Base-by-base conservation (phyloP, 495 filamentous ascomycete genomes). In the Pyrenula aspistea region DNA sequence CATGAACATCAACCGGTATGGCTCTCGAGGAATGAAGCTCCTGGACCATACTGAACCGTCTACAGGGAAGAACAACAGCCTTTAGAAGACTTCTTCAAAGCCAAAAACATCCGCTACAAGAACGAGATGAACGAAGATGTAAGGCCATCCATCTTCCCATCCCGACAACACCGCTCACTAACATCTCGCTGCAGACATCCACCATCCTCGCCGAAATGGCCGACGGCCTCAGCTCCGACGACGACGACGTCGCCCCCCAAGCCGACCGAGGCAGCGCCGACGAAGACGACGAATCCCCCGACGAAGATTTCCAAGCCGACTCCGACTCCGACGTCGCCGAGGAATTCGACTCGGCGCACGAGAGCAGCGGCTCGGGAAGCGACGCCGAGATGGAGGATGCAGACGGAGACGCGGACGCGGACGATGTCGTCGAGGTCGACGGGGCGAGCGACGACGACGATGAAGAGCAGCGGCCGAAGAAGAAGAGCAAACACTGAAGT, bases 1-100 rank as follows among this genome's bases (percentile, higher is more conserved):
- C 73, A 95, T 89, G 72, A 99, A 99, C 72, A 97, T 99, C 71
- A 99, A 97, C 66, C 88, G 92, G 81, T 83, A 71, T 52, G 76
- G 56, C 20, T n/a, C 23, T 19, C 36, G 4, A 4, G 11, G 11
- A 19, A 4, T 11, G 8, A 19, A 8, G 50, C 15, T 42, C 31
- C 4, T 42, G 31, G 21, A 25, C 53, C 15, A 53, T 51, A 22
- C 63, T 65, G 53, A 67, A 55, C 24, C 11, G 2, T 24, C 31
- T 23, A 55, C 56, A 85, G 83, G 55, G 94, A 99, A 77, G 93
- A 99, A 63, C 88, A 97, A 74, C 85, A 91, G 68, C 88, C 90
- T 3, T 82, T 99, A 2, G 93, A 97, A 64, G 84, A 88, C 59
- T 97, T 97, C 75, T 96, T 99, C 79, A 89, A 91, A 67, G 77